Base-by-base conservation (phyloP, 192 early-diverging fungal species). In the Chytriomyces confervae region DNA sequence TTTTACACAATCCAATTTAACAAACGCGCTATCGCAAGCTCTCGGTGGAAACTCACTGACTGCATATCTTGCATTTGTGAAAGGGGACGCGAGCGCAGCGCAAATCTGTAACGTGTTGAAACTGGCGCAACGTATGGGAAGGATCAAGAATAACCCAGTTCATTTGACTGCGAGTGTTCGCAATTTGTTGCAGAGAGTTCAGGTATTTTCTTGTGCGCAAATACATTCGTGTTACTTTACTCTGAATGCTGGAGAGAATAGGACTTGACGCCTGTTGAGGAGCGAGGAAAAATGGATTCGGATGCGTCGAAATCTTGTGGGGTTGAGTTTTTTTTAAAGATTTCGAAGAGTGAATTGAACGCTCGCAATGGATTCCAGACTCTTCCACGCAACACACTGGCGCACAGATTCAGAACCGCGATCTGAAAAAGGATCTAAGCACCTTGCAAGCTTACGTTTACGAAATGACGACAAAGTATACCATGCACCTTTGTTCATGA, bases 41-140 rank as follows among this genome's bases (percentile, higher is more conserved):
- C 46, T 74, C 24, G 72, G 72, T 5, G 72, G 72, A 27, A 74
- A 63, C 44, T 74, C 72, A 18, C n/a, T 74, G 11, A 29, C 47
- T 11, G 8, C 72, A 3, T 74, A 62, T 29, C 23, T 74, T 3
- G 72, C 62, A 3, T 74, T 61, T 27, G 13, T 74, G 5, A n/a
- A 18, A 16, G 36, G 43, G 20, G 44, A 45, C 44, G 53, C 44
- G 5, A 18, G 27, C 10, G 20, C n/a, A 18, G 61, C 16, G 6
- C 20, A 46, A 8, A 74, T n/a, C 48, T n/a, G 44, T 3, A 45
- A 45, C 20, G 36, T 62, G 1, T 49, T 74, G 0, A 74, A 74
- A 27, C 24, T 74, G 2, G 16, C 72, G 16, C 57, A 74, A 3
- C 61, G 50, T 24, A 62, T 74, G 20, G 57, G 61, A 9, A 36